These are phyloP conservation scores for Nicotiana benthamiana DNA, from an alignment of 257 asterid species.

Conservation along the genomic window DNA sequence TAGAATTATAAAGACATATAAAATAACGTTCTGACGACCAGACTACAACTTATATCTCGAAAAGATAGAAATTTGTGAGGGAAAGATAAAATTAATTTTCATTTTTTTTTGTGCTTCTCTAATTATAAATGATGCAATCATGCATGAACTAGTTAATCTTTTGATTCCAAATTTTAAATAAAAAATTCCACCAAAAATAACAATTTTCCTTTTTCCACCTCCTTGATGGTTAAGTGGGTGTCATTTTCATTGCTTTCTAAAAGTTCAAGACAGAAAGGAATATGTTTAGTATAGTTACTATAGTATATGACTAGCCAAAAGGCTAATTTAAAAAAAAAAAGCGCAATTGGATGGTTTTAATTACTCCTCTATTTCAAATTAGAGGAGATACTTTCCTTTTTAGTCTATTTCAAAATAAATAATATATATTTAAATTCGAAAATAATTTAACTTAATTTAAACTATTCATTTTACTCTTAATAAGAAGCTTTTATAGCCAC, in stretches of 20 bases:
- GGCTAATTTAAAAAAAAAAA: no score
- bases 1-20: neutral
- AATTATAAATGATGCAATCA: neutral
- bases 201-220: neutral
- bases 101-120: neutral
- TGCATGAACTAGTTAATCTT: neutral
- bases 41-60: neutral
- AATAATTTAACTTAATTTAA: no score
- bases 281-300: neutral
- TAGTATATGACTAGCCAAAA: neutral
- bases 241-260: slow-evolving; percentile 5
- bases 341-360: no score
- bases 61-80: neutral
- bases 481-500: no score
- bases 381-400: no score
- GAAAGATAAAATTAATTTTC: neutral
- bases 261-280: neutral
- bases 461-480: no score
- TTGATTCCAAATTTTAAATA: neutral
- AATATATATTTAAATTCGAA: no score
- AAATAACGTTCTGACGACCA: neutral
- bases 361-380: no score
- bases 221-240: neutral
- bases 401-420: no score
- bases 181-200: neutral